phyloP scores from a whole-genome alignment of 306 rosid genomes.

The Vachellia pachyceras region DNA sequence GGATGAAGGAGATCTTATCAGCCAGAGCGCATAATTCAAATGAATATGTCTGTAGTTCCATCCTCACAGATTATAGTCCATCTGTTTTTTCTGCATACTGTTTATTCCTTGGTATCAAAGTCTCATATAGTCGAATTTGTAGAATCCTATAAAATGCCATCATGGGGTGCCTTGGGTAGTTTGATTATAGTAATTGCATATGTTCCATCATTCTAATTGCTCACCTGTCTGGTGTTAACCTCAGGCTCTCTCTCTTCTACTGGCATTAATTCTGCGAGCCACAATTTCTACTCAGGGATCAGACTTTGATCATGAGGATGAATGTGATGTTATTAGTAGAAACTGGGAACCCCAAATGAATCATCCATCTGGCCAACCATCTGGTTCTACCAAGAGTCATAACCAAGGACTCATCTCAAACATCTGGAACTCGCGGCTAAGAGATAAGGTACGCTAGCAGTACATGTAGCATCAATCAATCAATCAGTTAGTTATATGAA shows the following conservation, averaged over 20 bases:
- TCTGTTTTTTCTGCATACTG: neutral
- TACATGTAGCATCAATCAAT: neutral
- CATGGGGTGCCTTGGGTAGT: neutral
- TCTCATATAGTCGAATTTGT: neutral
- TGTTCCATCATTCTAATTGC: constrained; percentile 25
- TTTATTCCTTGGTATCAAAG: neutral
- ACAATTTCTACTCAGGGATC: constrained; percentile 57
- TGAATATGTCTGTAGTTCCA: constrained; percentile 9
- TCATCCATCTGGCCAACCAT: constrained; percentile 64
- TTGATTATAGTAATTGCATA: neutral
- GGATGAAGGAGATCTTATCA: neutral
- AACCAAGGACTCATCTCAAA: constrained; percentile 62
- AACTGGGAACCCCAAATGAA: constrained; percentile 72
- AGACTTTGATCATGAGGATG: constrained; percentile 66
- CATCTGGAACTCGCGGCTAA: constrained; percentile 82
- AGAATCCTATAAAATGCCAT: constrained; percentile 1
- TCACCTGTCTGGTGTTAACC: constrained; percentile 40
- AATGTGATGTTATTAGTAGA: constrained; percentile 53
- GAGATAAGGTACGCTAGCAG: constrained; percentile 75
- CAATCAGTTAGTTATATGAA: neutral
- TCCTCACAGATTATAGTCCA: constrained; percentile 9
- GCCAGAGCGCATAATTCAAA: constrained; percentile 7
- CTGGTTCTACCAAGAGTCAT: constrained; percentile 61
- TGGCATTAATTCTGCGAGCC: constrained; percentile 77
- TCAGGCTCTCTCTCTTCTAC: constrained; percentile 77